Evolutionary conservation across 371 early-diverging fungal species (phyloP), one percentile per base, ranked within the genome.

Genomic region (Mucor ambiguus): DNA sequence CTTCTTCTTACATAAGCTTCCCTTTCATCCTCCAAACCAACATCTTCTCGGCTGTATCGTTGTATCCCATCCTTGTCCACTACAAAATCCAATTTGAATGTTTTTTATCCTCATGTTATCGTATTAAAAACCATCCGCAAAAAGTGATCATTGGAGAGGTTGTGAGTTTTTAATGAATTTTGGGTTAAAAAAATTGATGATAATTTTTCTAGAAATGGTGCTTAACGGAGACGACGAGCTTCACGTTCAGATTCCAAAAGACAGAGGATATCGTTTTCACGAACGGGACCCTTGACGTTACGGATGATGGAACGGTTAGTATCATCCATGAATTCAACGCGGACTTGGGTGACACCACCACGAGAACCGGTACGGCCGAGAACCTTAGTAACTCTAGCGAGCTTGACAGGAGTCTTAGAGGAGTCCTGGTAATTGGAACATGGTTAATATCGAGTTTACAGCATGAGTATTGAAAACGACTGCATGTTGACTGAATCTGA

Each of bases 361-460:
- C 98, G 96, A 80, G 98, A 98, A 81, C 98, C 98, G 71, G 98
- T 98, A 77, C 98, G 95, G 83, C 98, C 98, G 75, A 98, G 92
- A 72, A 97, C 94, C 89, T 97, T 96, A 74, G 86, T 90, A 72
- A 98, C 98, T 73, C 87, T 87, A 78, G 96, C 98, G 80, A 95
- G 91, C 87, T 96, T 96, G 72, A 95, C 91, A 71, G 86, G 87
- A 64, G 24, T 49, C 49, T 49, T 49, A 24, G 44, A 56, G 78
- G 93, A 61, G 71, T 89, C 88, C 89, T 87, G 24, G 26, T 68
- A 20, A 28, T 43, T 10, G 12, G 16, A 32, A 12, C 10, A 12
- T 28, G 2, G 37, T 37, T 37, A 37, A 37, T 37, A 37, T 8
- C 14, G 11, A 14, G 16, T 37, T 14, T 33, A 33, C 9, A 37